A percentile compares a stretch with the other conserved stretches of the same genome.
phyloP scores from a whole-genome alignment of 1,139 yeast species.

The Suhomyces bokatorum region DNA sequence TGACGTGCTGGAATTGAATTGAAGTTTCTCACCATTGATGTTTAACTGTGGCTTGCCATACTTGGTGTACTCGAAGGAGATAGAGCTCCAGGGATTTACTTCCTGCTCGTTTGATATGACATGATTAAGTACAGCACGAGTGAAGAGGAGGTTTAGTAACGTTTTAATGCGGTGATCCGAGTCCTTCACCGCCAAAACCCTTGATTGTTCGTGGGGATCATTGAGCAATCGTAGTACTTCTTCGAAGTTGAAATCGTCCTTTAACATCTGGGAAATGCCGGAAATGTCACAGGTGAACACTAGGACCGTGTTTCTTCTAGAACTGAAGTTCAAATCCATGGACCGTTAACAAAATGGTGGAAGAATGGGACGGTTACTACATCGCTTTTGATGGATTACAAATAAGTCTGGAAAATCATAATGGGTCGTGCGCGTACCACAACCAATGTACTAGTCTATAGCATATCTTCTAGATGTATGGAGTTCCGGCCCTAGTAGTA shows the following conservation, averaged over 20 bases:
- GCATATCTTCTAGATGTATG: no score
- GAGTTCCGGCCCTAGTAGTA: not conserved
- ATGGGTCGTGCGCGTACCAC: constrained; percentile 3
- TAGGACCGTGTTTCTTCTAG: not conserved
- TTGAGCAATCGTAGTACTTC: constrained; percentile 36
- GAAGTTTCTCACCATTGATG: constrained; percentile 19
- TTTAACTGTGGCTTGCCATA: constrained; percentile 40
- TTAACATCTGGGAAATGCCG: constrained; percentile 19
- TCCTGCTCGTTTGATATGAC: constrained; percentile 6
- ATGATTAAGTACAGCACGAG: constrained; percentile 28
- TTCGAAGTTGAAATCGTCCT: constrained; percentile 41
- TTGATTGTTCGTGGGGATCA: constrained; percentile 34
- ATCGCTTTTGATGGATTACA: no score
- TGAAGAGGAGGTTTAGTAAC: constrained; percentile 26
- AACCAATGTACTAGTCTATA: no score
- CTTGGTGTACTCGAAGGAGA: constrained; percentile 27
- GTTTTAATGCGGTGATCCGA: constrained; percentile 19
- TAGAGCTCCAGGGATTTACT: constrained; percentile 16
- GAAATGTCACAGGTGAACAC: constrained; percentile 23
- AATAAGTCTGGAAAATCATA: not conserved
- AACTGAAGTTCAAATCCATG: not conserved
- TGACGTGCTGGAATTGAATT: constrained; percentile 59
- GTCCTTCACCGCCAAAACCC: constrained; percentile 32
- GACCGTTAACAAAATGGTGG: not conserved
- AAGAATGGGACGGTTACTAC: no score